Evolutionary conservation across 2,329 filamentous ascomycete species (phyloP).

Genomic region (Epichloe scottii): DNA sequence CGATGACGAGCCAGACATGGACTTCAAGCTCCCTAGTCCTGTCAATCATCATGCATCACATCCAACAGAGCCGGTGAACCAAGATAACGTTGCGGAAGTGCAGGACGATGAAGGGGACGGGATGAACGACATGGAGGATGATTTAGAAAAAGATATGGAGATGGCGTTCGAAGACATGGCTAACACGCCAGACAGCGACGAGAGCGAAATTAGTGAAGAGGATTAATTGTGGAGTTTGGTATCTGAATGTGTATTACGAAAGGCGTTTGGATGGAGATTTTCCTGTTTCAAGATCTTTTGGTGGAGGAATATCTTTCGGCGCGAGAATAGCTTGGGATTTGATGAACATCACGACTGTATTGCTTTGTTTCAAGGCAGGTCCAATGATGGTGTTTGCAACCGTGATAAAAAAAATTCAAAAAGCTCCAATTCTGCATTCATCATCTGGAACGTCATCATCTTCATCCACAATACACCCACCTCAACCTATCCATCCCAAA

Average conservation of each 20-base stretch:
- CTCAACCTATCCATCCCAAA: too few relatives aligned
- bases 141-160: conserved; percentile 40
- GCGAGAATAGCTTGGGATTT: not conserved
- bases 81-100: conserved; percentile 12
- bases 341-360: not conserved
- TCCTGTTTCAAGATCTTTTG: not conserved
- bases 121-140: conserved; percentile 21
- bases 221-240: conserved; percentile 27
- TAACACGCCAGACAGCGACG: conserved; percentile 34
- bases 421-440: too few relatives aligned
- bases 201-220: conserved; percentile 56
- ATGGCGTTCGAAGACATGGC: conserved; percentile 40
- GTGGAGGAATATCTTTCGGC: not conserved
- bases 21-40: conserved; percentile 42
- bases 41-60: conserved; percentile 27
- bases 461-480: too few relatives aligned
- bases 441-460: too few relatives aligned
- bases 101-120: conserved; percentile 18
- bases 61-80: conserved; percentile 18
- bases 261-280: not conserved
- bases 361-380: not conserved
- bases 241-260: not conserved
- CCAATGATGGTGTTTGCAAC: too few relatives aligned
- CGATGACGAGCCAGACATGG: conserved; percentile 34
- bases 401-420: too few relatives aligned